A percentile compares a stretch with the other conserved stretches of the same genome.
phyloP scores from a whole-genome alignment of 2,329 filamentous ascomycete species.

The Fusarium fracticaudum region DNA sequence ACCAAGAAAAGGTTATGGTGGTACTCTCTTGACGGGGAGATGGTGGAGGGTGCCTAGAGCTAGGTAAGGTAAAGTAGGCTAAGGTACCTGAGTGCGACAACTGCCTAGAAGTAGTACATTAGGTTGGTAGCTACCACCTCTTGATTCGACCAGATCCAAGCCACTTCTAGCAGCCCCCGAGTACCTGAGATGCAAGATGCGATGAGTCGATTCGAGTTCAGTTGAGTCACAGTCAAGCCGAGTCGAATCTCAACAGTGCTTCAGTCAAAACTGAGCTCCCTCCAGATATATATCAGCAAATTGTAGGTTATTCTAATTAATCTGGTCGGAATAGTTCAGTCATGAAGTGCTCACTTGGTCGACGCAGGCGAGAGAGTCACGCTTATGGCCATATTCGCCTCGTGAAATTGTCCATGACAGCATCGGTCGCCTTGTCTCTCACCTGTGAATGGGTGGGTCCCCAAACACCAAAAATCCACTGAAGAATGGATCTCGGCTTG shows the following conservation, averaged over 20 bases:
- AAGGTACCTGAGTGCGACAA: constrained; percentile 32
- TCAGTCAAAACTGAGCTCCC: no score
- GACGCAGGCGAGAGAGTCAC: constrained; percentile 30
- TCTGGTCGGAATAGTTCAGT: not conserved
- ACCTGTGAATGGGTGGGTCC: constrained; percentile 24
- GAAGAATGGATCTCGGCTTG: constrained; percentile 20
- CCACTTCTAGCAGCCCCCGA: constrained; percentile 30
- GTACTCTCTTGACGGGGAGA: constrained; percentile 38
- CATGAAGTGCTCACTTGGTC: constrained; percentile 24
- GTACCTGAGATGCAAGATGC: not conserved
- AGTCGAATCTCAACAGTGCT: not conserved
- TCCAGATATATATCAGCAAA: not conserved
- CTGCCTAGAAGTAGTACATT: constrained; percentile 31
- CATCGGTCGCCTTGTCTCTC: constrained; percentile 24
- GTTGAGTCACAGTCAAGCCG: constrained; percentile 17
- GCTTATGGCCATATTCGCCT: constrained; percentile 4
- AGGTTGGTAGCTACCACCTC: not conserved
- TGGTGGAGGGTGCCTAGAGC: constrained; percentile 34
- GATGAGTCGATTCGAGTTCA: not conserved
- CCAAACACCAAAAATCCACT: not conserved
- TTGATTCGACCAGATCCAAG: constrained; percentile 25
- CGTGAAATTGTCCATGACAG: constrained; percentile 35
- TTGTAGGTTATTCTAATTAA: not conserved
- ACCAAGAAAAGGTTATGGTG: constrained; percentile 37
- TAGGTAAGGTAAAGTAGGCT: constrained; percentile 1